Evolutionary conservation across 1,284 basidiomycete species (phyloP).

Genomic region (Mrakiaceae sp.): DNA sequence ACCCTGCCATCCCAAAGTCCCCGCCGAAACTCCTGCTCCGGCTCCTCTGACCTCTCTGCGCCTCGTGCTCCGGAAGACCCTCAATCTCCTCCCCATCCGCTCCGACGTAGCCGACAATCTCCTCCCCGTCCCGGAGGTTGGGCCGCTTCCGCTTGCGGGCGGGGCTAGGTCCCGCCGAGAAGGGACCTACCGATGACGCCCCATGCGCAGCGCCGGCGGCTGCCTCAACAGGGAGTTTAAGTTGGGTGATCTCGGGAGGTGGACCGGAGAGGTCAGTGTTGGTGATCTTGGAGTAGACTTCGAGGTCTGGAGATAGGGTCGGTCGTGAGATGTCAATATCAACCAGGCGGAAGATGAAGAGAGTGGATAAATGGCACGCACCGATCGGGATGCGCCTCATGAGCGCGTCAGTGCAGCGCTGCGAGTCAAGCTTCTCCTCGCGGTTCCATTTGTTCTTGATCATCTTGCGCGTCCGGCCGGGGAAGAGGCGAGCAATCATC

Average conservation of each 20-base stretch:
- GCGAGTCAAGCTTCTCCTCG: constrained; percentile 67
- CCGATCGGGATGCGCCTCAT: constrained; percentile 20
- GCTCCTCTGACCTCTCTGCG: no score
- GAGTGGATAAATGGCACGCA: neutral
- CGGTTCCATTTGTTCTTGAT: constrained; percentile 85
- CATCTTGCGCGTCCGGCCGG: constrained; percentile 70
- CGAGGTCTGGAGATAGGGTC: constrained; percentile 4
- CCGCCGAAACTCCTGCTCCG: no score
- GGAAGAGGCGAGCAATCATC: constrained; percentile 71
- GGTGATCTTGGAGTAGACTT: constrained; percentile 11
- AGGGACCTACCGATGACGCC: neutral
- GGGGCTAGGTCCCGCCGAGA: neutral
- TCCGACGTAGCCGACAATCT: constrained; percentile 10
- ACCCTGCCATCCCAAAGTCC: no score
- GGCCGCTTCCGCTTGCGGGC: constrained; percentile 9
- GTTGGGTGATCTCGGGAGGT: constrained; percentile 12
- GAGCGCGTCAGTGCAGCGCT: constrained; percentile 24
- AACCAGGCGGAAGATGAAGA: neutral
- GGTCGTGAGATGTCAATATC: neutral
- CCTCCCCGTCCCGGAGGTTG: constrained; percentile 10
- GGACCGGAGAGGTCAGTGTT: constrained; percentile 16
- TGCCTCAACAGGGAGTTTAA: neutral
- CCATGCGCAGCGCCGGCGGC: neutral
- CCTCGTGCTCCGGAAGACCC: no score
- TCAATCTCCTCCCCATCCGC: constrained; percentile 6